These are phyloP conservation scores for Fusarium tuaranense DNA, from an alignment of 2,329 filamentous ascomycete genomes.

Conservation along the genomic window DNA sequence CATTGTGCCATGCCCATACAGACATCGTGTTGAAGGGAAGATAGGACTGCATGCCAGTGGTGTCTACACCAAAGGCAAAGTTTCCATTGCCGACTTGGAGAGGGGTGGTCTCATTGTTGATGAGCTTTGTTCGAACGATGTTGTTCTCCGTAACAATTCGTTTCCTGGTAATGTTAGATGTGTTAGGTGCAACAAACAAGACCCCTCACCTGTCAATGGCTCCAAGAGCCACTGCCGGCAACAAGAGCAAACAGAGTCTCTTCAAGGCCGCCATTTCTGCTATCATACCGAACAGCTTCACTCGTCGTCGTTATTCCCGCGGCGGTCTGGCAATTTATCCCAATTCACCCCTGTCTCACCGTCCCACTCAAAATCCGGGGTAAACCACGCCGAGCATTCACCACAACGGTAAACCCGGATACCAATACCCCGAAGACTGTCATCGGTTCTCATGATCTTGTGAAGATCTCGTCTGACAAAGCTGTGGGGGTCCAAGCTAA, in stretches of 20 bases:
- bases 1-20: slow-evolving; percentile 63
- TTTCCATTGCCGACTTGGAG: slow-evolving; percentile 64
- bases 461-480: background rate
- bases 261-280: background rate
- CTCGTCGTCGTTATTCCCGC: background rate
- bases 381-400: background rate
- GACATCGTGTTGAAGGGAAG: slow-evolving; percentile 60
- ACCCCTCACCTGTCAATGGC: slow-evolving; percentile 6
- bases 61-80: slow-evolving; percentile 60
- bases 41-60: slow-evolving; percentile 59
- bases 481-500: background rate
- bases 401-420: background rate
- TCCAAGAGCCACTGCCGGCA: slow-evolving; percentile 5
- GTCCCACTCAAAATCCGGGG: slow-evolving; percentile 7
- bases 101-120: slow-evolving; percentile 57
- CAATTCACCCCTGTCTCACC: background rate
- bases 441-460: background rate
- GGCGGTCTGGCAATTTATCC: background rate
- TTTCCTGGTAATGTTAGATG: slow-evolving; percentile 22
- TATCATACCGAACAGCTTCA: background rate
- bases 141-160: slow-evolving; percentile 37
- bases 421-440: slow-evolving; percentile 4
- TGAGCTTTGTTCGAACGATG: slow-evolving; percentile 37
- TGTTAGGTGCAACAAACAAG: background rate
- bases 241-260: background rate